Evolutionary conservation across 345 rosid genomes (phyloP).

Genomic region (Acer campestre): DNA sequence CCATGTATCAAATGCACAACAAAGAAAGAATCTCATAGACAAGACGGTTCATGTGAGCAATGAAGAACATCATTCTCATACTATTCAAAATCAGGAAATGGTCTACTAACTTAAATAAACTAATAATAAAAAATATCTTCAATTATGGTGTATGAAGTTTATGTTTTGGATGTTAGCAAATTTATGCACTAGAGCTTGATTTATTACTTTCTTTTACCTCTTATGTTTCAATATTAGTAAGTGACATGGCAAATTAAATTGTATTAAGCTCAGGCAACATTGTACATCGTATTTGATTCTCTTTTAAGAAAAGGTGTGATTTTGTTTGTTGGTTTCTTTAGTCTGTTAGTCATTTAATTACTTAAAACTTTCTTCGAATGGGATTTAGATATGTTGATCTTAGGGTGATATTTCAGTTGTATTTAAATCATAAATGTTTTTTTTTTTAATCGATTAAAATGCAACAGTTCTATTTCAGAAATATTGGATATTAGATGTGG

Average conservation of each 20-base stretch:
- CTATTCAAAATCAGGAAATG: background rate
- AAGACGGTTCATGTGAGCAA: constrained; percentile 65
- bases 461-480: too few species aligned
- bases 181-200: background rate
- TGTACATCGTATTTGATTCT: background rate
- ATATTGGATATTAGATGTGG: too few species aligned
- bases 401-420: background rate
- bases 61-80: background rate
- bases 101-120: background rate
- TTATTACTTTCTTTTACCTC: too few species aligned
- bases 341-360: background rate
- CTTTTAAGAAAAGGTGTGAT: background rate
- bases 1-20: constrained; percentile 77
- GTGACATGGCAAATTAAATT: background rate
- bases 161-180: background rate
- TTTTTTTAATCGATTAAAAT: background rate
- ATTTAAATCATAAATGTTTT: background rate
- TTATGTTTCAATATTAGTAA: background rate
- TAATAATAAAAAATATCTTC: background rate
- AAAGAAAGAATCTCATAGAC: constrained; percentile 68
- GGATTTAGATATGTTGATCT: background rate
- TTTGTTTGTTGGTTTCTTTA: background rate
- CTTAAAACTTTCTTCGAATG: background rate
- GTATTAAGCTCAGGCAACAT: background rate
- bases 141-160: background rate